Conservation (phyloP, 768 basidiomycete species). For the Kwoniella pini region DNA sequence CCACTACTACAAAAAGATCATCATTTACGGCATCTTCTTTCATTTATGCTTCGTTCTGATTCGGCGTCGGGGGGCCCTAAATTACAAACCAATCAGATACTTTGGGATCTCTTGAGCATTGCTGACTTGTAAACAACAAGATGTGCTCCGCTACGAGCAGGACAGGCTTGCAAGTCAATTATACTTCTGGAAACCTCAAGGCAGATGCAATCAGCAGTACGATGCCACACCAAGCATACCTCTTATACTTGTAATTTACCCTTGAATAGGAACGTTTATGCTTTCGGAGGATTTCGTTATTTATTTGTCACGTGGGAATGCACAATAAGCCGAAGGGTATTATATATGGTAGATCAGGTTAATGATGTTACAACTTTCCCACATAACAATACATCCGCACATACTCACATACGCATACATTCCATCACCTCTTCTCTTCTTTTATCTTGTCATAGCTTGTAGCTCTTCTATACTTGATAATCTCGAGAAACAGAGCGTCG, state of each 20-base stretch:
- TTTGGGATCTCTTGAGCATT: too few species aligned
- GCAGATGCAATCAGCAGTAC: too few species aligned
- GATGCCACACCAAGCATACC: too few species aligned
- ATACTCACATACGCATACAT: background rate
- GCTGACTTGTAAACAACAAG: too few species aligned
- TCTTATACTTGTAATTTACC: too few species aligned
- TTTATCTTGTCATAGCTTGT: background rate
- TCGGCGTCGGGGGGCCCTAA: background rate
- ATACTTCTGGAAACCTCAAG: too few species aligned
- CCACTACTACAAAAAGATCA: background rate
- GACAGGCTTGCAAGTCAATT: too few species aligned
- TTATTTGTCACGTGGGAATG: too few species aligned
- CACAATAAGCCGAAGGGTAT: background rate
- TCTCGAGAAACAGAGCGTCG: background rate
- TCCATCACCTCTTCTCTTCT: constrained; percentile 3
- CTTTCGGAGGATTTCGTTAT: too few species aligned
- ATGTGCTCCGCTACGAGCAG: too few species aligned
- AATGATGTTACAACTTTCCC: background rate
- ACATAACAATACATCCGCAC: background rate
- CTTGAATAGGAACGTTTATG: too few species aligned
- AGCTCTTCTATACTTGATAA: background rate
- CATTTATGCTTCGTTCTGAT: background rate
- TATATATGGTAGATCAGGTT: constrained; percentile 1
- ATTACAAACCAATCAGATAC: too few species aligned
- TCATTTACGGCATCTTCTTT: constrained; percentile 6